Percentiles rank a stretch among this genome's conserved stretches.
Conservation (phyloP, 495 filamentous ascomycete genomes). For the Podospora comata region DNA sequence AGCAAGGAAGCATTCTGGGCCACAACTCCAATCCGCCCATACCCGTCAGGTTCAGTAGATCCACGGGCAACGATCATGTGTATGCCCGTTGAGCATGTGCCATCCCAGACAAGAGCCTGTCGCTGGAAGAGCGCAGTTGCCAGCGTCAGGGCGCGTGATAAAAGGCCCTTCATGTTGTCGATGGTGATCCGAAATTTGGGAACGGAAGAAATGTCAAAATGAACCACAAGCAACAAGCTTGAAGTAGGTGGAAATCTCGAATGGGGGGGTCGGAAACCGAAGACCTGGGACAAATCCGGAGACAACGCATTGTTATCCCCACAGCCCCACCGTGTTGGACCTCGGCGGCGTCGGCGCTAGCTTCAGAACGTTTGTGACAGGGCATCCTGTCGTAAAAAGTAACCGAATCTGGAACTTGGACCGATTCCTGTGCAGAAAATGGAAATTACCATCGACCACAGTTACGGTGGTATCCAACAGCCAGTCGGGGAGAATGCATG, state of each 20-base stretch:
- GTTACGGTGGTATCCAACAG: no score
- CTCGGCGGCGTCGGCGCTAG: no score
- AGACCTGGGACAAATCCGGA: neutral
- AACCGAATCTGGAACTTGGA: neutral
- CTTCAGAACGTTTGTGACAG: neutral
- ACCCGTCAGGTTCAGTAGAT: slow-evolving; percentile 11
- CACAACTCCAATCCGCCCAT: slow-evolving; percentile 17
- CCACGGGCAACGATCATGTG: slow-evolving; percentile 25
- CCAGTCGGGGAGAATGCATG: no score
- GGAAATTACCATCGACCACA: neutral
- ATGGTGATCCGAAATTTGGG: neutral
- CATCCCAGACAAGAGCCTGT: neutral
- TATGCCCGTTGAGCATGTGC: slow-evolving; percentile 16
- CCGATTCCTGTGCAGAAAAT: neutral
- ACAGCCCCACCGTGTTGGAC: neutral
- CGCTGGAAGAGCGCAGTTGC: neutral
- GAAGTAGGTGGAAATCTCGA: neutral
- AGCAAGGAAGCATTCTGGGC: slow-evolving; percentile 15
- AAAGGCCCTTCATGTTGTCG: slow-evolving; percentile 2
- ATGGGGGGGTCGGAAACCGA: neutral
- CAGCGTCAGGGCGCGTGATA: slow-evolving; percentile 1
- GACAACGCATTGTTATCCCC: neutral
- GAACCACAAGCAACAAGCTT: neutral
- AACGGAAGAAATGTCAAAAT: neutral
- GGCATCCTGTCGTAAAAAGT: neutral